These are phyloP conservation scores for Fusarium coffeatum DNA, from an alignment of 2,329 filamentous ascomycete species.

Conservation along the genomic window DNA sequence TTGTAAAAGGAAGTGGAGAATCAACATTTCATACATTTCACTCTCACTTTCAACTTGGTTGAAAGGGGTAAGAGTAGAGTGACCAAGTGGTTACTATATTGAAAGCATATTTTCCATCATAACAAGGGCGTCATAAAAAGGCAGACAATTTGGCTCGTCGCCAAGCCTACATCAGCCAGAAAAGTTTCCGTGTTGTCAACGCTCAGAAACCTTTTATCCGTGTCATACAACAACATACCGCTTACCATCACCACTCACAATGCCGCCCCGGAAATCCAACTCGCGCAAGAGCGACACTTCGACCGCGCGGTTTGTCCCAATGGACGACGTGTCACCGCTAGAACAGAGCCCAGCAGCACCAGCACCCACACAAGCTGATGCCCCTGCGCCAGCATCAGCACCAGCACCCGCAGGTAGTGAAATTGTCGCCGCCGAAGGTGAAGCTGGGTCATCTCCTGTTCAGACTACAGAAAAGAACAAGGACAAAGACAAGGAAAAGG, in stretches of 20 bases:
- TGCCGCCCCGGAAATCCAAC: slow-evolving; percentile 69
- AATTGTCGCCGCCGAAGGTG: not conserved
- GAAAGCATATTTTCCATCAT: not conserved
- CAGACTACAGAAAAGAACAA: slow-evolving; percentile 49
- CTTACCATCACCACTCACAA: slow-evolving; percentile 44
- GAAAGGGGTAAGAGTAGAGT: slow-evolving; percentile 19
- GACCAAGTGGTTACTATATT: slow-evolving; percentile 36
- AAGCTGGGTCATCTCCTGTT: slow-evolving; percentile 37
- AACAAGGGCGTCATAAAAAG: not conserved
- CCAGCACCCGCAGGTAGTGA: slow-evolving; percentile 17
- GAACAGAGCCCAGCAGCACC: slow-evolving; percentile 33
- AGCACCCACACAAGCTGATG: slow-evolving; percentile 33
- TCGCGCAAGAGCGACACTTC: slow-evolving; percentile 60
- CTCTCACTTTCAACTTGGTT: not conserved
- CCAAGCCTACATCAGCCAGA: not conserved
- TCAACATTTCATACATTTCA: not conserved
- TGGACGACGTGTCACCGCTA: slow-evolving; percentile 54
- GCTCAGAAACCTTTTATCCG: not conserved
- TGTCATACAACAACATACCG: slow-evolving; percentile 1
- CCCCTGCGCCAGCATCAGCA: slow-evolving; percentile 14
- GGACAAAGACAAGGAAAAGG: slow-evolving; percentile 47
- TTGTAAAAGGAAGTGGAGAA: not conserved
- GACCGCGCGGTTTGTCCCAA: slow-evolving; percentile 57
- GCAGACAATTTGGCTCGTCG: not conserved
- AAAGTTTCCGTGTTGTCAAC: not conserved